A percentile compares a stretch with the other conserved stretches of the same genome.
phyloP scores from a whole-genome alignment of 352 stramenopile species.

The Halophytophthora polymorphica region DNA sequence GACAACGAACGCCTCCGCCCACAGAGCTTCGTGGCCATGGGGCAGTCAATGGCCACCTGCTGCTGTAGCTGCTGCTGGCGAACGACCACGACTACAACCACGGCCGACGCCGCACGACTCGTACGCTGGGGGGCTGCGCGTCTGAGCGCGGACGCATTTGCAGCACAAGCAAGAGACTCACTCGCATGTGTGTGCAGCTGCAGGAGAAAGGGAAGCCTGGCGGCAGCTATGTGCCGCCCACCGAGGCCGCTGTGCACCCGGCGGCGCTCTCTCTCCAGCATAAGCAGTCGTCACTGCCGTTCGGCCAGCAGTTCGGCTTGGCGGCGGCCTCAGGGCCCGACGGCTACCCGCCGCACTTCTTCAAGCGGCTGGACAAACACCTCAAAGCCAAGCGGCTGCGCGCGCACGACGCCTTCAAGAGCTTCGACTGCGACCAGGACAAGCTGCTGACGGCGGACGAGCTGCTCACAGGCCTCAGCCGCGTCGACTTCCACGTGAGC shows the following conservation, averaged over 20 bases:
- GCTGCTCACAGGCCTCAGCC: constrained; percentile 42
- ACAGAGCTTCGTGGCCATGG: too few species aligned
- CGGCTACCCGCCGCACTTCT: constrained; percentile 44
- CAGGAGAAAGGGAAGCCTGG: neutral
- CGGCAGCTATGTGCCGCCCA: constrained; percentile 10
- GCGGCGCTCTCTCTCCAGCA: neutral
- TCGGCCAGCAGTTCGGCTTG: constrained; percentile 7
- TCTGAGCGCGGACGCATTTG: too few species aligned
- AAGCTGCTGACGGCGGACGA: constrained; percentile 34
- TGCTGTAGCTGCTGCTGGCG: neutral
- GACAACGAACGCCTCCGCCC: too few species aligned
- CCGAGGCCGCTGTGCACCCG: constrained; percentile 13
- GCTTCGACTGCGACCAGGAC: constrained; percentile 46
- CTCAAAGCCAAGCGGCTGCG: constrained; percentile 47
- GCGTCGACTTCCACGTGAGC: constrained; percentile 42
- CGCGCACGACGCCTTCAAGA: constrained; percentile 41
- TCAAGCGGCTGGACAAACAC: constrained; percentile 51
- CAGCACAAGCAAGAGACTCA: too few species aligned
- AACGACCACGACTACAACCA: neutral
- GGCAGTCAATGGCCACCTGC: too few species aligned
- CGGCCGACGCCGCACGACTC: neutral
- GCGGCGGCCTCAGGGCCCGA: constrained; percentile 18
- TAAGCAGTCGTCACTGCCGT: constrained; percentile 9
- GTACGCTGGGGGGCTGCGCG: too few species aligned
- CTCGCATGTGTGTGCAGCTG: neutral